These are phyloP conservation scores for Aureobasidium sp. DNA, from an alignment of 2,329 filamentous ascomycete genomes.

Conservation along the genomic window DNA sequence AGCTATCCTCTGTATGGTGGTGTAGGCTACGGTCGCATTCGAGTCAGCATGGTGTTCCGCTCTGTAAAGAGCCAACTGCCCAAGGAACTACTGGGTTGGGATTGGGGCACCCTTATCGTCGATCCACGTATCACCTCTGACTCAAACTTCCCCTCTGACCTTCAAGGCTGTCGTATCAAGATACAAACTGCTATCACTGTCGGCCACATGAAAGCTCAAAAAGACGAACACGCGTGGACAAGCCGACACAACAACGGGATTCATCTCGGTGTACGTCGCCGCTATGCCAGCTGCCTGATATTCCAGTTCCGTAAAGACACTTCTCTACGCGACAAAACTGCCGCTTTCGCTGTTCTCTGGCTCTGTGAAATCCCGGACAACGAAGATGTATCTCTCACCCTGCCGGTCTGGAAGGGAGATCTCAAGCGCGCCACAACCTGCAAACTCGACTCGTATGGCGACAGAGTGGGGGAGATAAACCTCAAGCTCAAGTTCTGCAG, in stretches of 20 bases:
- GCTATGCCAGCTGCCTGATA: constrained; percentile 50
- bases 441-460: constrained; percentile 46
- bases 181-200: constrained; percentile 50
- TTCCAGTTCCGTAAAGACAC: constrained; percentile 53
- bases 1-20: constrained; percentile 62
- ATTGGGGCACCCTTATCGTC: constrained; percentile 62
- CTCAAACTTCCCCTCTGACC: constrained; percentile 41
- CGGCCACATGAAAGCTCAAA: constrained; percentile 41
- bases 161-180: constrained; percentile 44
- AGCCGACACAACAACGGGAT: constrained; percentile 39
- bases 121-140: constrained; percentile 41
- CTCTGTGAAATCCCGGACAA: constrained; percentile 62
- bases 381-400: constrained; percentile 48
- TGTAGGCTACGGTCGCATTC: constrained; percentile 60
- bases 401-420: constrained; percentile 61
- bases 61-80: constrained; percentile 57
- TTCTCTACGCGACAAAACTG: constrained; percentile 45
- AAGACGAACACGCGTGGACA: constrained; percentile 42
- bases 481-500: constrained; percentile 52
- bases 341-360: constrained; percentile 59
- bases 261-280: constrained; percentile 51
- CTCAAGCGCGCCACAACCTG: constrained; percentile 46
- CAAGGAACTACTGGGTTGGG: constrained; percentile 55
- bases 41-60: constrained; percentile 66
- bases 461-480: constrained; percentile 51